Evolutionary conservation across 2,329 filamentous ascomycete genomes (phyloP).

Genomic region (Paecilomyces niveus): DNA sequence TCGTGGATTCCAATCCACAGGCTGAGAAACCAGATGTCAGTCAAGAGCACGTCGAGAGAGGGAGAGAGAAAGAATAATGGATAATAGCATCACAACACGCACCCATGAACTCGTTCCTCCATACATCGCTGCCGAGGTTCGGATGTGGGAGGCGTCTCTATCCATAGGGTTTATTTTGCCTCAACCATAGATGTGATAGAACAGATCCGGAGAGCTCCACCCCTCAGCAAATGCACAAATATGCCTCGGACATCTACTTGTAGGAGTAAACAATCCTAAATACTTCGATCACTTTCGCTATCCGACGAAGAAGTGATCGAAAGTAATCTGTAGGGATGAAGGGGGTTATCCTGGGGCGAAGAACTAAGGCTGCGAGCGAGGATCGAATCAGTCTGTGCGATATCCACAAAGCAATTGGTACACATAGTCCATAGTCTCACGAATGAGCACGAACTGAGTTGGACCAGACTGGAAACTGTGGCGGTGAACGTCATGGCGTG

Average conservation of each 20-base stretch:
- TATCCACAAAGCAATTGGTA: neutral
- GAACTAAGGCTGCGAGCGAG: neutral
- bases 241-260: neutral
- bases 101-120: neutral
- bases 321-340: neutral
- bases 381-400: neutral
- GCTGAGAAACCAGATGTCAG: neutral
- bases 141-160: neutral
- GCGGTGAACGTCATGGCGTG: neutral
- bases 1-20: neutral
- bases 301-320: neutral
- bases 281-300: neutral
- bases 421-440: neutral
- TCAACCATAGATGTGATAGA: neutral
- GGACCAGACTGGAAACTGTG: neutral
- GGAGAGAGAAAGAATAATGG: neutral
- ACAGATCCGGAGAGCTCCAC: neutral
- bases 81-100: neutral
- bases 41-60: neutral
- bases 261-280: neutral
- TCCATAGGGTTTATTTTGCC: neutral
- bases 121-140: neutral
- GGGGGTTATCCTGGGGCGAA: neutral
- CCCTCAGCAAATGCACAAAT: neutral
- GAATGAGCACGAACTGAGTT: neutral